phyloP scores from a whole-genome alignment of 441 rosid species.

The Jatropha podagrica region DNA sequence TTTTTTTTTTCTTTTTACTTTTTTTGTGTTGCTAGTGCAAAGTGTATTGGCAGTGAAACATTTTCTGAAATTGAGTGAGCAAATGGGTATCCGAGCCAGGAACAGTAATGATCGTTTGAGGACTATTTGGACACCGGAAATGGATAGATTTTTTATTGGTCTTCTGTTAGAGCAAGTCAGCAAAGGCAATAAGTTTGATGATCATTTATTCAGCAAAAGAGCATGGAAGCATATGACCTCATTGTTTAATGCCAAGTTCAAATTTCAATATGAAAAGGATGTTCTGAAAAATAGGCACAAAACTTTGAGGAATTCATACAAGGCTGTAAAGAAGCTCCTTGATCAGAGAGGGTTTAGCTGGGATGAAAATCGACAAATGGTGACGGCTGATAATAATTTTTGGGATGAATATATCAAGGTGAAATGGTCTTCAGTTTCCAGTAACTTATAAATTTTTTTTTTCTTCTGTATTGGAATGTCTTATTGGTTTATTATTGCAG shows the following conservation, averaged over 20 bases:
- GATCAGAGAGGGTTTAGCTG: constrained; percentile 60
- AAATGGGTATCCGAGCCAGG: constrained; percentile 29
- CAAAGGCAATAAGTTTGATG: constrained; percentile 70
- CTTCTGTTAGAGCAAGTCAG: constrained; percentile 67
- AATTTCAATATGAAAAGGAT: constrained; percentile 63
- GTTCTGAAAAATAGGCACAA: constrained; percentile 72
- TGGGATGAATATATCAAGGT: constrained; percentile 89
- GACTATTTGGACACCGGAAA: constrained; percentile 89
- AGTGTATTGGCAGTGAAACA: neutral
- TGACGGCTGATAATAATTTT: constrained; percentile 53
- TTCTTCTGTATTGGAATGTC: constrained; percentile 6
- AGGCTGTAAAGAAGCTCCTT: constrained; percentile 57
- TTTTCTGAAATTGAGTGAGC: neutral
- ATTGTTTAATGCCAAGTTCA: constrained; percentile 62
- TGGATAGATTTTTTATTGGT: constrained; percentile 74
- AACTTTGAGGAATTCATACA: constrained; percentile 62
- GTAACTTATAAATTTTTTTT: neutral
- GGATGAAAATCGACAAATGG: constrained; percentile 68
- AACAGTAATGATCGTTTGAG: constrained; percentile 49
- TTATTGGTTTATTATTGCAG: constrained; percentile 36
- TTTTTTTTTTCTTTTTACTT: neutral
- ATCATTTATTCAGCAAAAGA: constrained; percentile 70
- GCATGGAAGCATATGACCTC: constrained; percentile 83
- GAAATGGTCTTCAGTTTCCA: constrained; percentile 16
- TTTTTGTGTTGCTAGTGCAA: neutral